Conservation (phyloP, 257 asterid genomes). For the Solanum sejunctum region DNA sequence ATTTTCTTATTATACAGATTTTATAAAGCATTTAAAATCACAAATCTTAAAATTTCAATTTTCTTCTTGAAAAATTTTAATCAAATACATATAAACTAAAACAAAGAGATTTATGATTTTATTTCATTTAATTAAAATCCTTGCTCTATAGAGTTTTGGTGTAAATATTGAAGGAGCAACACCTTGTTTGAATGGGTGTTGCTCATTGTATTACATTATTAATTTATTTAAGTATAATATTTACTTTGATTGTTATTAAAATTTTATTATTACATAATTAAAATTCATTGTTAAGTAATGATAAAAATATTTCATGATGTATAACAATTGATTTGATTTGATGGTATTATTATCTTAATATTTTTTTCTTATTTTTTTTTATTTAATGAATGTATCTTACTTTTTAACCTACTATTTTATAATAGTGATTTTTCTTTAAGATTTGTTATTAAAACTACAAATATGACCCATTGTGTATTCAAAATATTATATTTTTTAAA, state of each 20-base stretch:
- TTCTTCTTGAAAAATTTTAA: too few relatives aligned
- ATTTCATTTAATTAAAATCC: not conserved
- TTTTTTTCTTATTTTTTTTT: not conserved
- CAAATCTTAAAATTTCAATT: too few relatives aligned
- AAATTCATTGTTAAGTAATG: not conserved
- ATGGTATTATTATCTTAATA: not conserved
- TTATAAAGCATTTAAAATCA: too few relatives aligned
- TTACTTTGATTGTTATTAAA: not conserved
- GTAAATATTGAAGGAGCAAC: not conserved
- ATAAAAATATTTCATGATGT: not conserved
- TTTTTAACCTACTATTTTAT: too few relatives aligned
- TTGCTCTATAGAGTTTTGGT: not conserved
- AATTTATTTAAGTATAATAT: not conserved
- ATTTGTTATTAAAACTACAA: not conserved
- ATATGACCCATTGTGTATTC: not conserved
- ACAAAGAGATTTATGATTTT: not conserved
- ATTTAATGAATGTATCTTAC: too few relatives aligned
- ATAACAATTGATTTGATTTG: not conserved
- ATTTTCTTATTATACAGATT: too few relatives aligned
- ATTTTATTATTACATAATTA: not conserved
- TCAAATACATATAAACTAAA: not conserved
- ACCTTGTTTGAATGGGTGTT: not conserved
- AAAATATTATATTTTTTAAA: not conserved
- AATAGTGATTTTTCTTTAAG: not conserved
- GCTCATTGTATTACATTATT: not conserved